Conservation (phyloP, 805 yeast species). For the Candida germanica region DNA sequence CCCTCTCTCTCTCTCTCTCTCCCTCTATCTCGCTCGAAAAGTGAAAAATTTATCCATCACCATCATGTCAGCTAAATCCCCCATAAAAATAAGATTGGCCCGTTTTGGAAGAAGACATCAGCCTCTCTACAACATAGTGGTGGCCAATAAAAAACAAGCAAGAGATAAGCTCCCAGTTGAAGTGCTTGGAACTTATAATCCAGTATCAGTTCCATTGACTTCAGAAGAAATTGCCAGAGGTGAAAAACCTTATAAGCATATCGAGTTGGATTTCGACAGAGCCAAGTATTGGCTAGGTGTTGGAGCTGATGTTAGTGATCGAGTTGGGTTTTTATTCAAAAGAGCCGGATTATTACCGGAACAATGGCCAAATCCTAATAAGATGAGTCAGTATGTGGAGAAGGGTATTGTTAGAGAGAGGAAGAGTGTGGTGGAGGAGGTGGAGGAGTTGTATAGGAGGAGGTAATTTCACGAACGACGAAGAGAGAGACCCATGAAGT, state of each 20-base stretch:
- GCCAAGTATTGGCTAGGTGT: constrained; percentile 96
- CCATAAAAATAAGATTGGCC: constrained; percentile 85
- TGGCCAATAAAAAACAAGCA: constrained; percentile 72
- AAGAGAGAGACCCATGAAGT: too few species aligned
- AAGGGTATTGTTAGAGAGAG: constrained; percentile 27
- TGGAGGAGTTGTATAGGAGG: constrained; percentile 29
- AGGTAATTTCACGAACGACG: constrained; percentile 16
- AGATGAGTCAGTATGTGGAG: constrained; percentile 30
- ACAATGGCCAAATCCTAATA: constrained; percentile 54
- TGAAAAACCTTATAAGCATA: constrained; percentile 66
- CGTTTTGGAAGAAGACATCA: constrained; percentile 86
- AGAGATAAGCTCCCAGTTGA: constrained; percentile 88
- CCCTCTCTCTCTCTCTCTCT: too few species aligned
- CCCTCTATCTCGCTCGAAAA: too few species aligned
- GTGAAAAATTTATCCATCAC: constrained; percentile 4
- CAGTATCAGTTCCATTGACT: constrained; percentile 68
- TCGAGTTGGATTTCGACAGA: constrained; percentile 80
- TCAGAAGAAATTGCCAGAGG: constrained; percentile 58
- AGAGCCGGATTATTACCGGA: constrained; percentile 70
- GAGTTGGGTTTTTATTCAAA: constrained; percentile 72
- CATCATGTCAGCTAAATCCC: constrained; percentile 15
- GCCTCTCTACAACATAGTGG: constrained; percentile 91
- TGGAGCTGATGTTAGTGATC: constrained; percentile 90
- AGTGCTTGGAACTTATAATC: constrained; percentile 91
- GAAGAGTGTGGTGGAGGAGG: constrained; percentile 30